A percentile compares a stretch with the other conserved stretches of the same genome.
Evolutionary conservation across 345 rosid genomes (phyloP).

Genomic region (Corchorus capsularis): DNA sequence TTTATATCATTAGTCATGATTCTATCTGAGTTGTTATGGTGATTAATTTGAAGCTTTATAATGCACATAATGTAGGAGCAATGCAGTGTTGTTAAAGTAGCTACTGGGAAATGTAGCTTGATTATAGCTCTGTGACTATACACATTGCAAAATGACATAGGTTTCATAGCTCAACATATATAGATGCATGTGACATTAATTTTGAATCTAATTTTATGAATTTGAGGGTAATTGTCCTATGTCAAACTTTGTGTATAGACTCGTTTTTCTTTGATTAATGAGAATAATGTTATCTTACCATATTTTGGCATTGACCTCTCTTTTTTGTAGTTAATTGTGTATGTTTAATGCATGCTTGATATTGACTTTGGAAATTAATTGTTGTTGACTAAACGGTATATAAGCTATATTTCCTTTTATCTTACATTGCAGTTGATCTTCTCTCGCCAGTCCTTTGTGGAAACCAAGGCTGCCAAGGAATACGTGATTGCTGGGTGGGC

Average conservation of each 20-base stretch:
- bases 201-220: not conserved
- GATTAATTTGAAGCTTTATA: not conserved
- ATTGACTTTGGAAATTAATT: not conserved
- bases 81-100: not conserved
- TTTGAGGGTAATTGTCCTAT: not conserved
- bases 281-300: not conserved
- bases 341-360: not conserved
- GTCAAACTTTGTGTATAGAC: not conserved
- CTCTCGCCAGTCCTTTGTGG: constrained; percentile 62
- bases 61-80: not conserved
- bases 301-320: not conserved
- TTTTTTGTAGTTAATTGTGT: not conserved
- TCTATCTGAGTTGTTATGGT: not conserved
- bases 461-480: constrained; percentile 63
- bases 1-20: not conserved
- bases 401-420: not conserved
- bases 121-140: not conserved
- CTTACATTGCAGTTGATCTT: constrained; percentile 28
- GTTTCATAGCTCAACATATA: not conserved
- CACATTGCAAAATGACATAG: not conserved
- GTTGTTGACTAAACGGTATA: not conserved
- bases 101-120: not conserved
- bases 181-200: not conserved
- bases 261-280: not conserved
- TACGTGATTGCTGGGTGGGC: constrained; percentile 84